Base-by-base conservation (phyloP, 306 rosid genomes). In the Alnus rubra region DNA sequence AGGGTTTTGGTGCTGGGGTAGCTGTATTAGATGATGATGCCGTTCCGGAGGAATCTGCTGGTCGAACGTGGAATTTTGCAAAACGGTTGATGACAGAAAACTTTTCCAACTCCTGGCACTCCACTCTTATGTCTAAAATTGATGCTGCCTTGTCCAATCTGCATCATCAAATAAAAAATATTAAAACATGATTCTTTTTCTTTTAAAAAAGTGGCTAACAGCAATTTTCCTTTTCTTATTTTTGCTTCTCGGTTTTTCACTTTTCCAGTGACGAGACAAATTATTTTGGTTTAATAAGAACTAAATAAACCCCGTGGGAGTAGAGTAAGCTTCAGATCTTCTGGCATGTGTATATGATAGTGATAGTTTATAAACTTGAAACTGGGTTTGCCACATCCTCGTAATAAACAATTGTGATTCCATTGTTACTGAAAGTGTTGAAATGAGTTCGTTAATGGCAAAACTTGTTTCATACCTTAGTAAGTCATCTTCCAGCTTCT, bases 101-200 rank as follows among this genome's bases (percentile, higher is more conserved):
- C 80, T 83, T 87, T 82, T 88, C 92, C 87, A 88, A 84, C 71
- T 88, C 92, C 79, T 84, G 83, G 52, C 84, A 86, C 75, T 88
- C 92, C 68, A 86, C 73, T 83, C 80, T 77, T 54, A 86, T 8
- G 48, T 88, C 87, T 71, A 84, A 74, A 52, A 86, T 68, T 39
- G 92, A 88, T 58, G 81, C 67, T 37, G 82, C 79, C 76, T 68
- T 86, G 79, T 82, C 88, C 71, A 86, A 82, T 82, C 92, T 88
- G 88, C 83, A 88, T 54, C 50, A 49, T 28, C 74, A 83, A 76
- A 63, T 5, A 78, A 50, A 42, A 74, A 42, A 19, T 19, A 39
- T 83, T 63, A 30, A 50, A 59, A 76, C 48, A 9, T n/a, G 4
- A 65, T 42, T 65, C 13, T 39, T 63, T 18, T 39, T n/a, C 18